Base-by-base conservation (phyloP, 1,139 yeast genomes). In the Yamadazyma kanchanaburiensis region DNA sequence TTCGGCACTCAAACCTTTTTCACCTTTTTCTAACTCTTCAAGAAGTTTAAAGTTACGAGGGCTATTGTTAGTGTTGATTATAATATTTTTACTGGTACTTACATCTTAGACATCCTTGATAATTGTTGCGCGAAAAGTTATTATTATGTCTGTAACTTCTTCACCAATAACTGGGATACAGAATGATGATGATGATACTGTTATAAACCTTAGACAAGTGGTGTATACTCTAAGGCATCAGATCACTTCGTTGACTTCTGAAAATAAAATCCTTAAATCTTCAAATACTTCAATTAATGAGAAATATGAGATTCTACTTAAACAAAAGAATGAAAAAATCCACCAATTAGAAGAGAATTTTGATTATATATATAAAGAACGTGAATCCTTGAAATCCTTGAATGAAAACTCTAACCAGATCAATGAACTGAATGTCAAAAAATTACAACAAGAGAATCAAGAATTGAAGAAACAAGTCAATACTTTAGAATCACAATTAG, bases 21-120 rank as follows among this genome's bases (percentile, higher is more conserved):
- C 99, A 30, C 98, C 98, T 53, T 89, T 91, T 58, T 94, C 99
- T 43, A 94, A 72, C 61, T 91, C 98, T 64, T 91, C 98, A 42
- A 91, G 71, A 27, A 91, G 74, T 53, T 94, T 85, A 60, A 91
- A 91, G 56, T 88, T 88, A 60, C 97, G 78, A 43, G 97, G 97
- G 27, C 95, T 85, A 9, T 27, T 16, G 40, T 35, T 38, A 38
- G 42, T 34, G 28, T 4, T 6, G 6, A 8, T 7, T 20, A 12
- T 2, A 13, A 8, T 11, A 11, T 10, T 9, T 11, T n/a, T 11
- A 8, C 7, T 12, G 7, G 11, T 7, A 18, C 42, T n/a, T 38
- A 38, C 42, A 38, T 33, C 22, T 38, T 38, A 3, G 42, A 38
- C 42, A 38, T 38, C 15, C 16, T 22, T 21, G 20, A 15, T 21